phyloP scores from a whole-genome alignment of 2,329 filamentous ascomycete genomes.

The Rutstroemia sp. region DNA sequence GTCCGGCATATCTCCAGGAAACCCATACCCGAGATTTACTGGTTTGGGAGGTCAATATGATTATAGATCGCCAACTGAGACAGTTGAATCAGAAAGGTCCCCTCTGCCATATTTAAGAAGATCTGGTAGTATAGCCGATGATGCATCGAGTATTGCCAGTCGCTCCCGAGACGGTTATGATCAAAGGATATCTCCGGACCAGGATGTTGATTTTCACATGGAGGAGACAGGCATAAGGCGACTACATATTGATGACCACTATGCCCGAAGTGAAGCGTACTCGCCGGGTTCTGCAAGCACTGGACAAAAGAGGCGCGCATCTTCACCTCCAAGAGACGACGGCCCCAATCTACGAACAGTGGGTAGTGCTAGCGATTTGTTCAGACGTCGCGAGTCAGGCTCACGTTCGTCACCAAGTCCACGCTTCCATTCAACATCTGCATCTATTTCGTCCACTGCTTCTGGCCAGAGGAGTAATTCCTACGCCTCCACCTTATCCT shows the following conservation, averaged over 20 bases:
- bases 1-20: slow-evolving; percentile 25
- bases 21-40: slow-evolving; percentile 20
- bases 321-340: slow-evolving; percentile 50
- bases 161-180: slow-evolving; percentile 56
- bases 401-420: slow-evolving; percentile 47
- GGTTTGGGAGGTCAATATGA: slow-evolving; percentile 19
- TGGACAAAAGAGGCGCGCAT: slow-evolving; percentile 57
- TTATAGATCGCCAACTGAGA: slow-evolving; percentile 26
- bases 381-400: slow-evolving; percentile 38
- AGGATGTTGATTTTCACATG: slow-evolving; percentile 39
- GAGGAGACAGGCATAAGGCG: slow-evolving; percentile 45
- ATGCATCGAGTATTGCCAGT: slow-evolving; percentile 40
- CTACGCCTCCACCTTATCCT: slow-evolving; percentile 53
- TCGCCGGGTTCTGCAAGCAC: slow-evolving; percentile 30
- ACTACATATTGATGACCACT: slow-evolving; percentile 45
- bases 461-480: slow-evolving; percentile 54
- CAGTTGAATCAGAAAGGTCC: slow-evolving; percentile 25
- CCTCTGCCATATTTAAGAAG: slow-evolving; percentile 31
- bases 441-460: slow-evolving; percentile 59
- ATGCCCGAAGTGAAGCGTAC: slow-evolving; percentile 27
- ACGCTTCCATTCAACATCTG: slow-evolving; percentile 47
- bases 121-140: slow-evolving; percentile 40
- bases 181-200: slow-evolving; percentile 38
- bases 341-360: slow-evolving; percentile 27
- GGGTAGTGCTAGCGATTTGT: slow-evolving; percentile 29